Base-by-base conservation (phyloP, 768 basidiomycete species). In the Mycena chlorophos region DNA sequence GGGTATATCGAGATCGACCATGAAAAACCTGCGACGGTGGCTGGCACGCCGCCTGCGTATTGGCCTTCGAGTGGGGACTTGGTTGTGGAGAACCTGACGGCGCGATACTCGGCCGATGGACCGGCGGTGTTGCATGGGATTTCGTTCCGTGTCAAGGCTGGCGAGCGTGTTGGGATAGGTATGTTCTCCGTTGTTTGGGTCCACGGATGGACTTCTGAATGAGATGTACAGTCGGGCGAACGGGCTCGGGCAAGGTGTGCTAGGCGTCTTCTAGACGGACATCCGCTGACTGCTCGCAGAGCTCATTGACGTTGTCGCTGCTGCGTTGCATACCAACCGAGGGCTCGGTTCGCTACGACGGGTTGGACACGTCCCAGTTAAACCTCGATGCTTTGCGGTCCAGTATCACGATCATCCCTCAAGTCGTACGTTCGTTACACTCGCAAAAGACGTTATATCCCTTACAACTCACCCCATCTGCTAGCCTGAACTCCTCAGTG, bases 311-410 rank as follows among this genome's bases (percentile, higher is more conserved):
- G 2, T 71, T 88, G 22, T 83, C 82, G 13, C 85, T 88, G 71
- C 86, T 88, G 79, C 79, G 87, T 31, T 88, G 88, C 60, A 85
- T 88, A n/a, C 85, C 88, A 59, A 78, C 78, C 5, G 73, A 80
- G 49, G 86, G 86, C 4, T 70, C 68, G 4, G 86, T 88, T 49
- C 39, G 74, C 5, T 72, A 87, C 29, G 87, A 88, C 59, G 83
- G 72, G 19, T 47, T 86, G 17, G 83, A 87, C 53, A 86, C 87
- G 55, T 73, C 84, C n/a, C 72, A 73, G 50, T 78, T 88, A 46
- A 86, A 87, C n/a, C 66, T 88, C 47, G 84, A 83, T 2, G 85
- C 88, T 62, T 71, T 90, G 20, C 76, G 88, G 30, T 79, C 78
- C 39, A 80, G 78, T 34, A 71, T 89, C 39, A 89, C 86, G 6